Base-by-base conservation (phyloP, 495 filamentous ascomycete species). In the Penicillium turbatum region DNA sequence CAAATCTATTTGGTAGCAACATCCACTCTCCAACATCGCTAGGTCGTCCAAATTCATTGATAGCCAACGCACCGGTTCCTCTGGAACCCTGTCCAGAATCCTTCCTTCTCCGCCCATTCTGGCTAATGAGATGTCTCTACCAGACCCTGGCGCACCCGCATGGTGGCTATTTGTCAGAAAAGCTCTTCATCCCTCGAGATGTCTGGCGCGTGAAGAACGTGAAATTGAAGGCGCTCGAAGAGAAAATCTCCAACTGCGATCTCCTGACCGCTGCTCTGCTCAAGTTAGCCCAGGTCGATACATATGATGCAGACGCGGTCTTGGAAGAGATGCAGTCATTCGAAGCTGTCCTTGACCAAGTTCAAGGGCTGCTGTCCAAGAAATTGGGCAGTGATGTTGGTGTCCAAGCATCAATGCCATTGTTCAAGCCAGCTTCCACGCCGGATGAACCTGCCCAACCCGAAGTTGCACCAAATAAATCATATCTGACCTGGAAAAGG, bases 291-390 rank as follows among this genome's bases (percentile, higher is more conserved):
- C 81, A 82, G 47, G 90, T 96, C 5, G 90, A 97, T 59, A 90
- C 84, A 2, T 85, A 84, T 54, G 92, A 97, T 66, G 89, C 92
- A 2, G 90, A 95, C 59, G 88, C 91, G 16, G 84, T 98, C 13
- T 73, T 95, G 29, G 92, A 96, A 60, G 93, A 98, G 66, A 95
- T 98, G 89, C 89, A 97, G 64, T 75, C 82, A n/a, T 78, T 98
- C 26, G 93, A 98, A 70, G 78, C 74, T 48, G 78, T 97, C 32
- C 79, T 98, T 27, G 93, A 97, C 61, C 86, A 90, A 62, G 89
- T 87, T 0, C 91, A 96, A 67, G 67, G 79, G 8, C 75, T 77
- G 11, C 74, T 98, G 24, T 69, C 83, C 6, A 92, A 92, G 65
- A 96, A 90, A 62, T 79, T 98, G 3, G 92, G 93, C 13, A 86